Base-by-base conservation (phyloP, 1,139 yeast species). In the Suhomyces chickasaworum region DNA sequence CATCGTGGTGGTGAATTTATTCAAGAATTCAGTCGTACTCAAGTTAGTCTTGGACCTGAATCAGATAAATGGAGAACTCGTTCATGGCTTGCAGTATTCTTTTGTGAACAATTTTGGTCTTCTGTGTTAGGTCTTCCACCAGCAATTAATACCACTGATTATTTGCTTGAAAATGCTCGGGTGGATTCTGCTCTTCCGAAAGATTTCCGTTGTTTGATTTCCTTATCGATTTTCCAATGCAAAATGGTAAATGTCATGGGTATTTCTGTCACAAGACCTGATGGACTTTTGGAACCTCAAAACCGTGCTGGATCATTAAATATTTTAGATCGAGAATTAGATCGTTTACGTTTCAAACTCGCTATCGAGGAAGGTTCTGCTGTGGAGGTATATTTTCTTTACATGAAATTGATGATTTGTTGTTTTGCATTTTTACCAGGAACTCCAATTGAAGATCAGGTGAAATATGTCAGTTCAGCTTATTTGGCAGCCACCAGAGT, bases 21-120 rank as follows among this genome's bases (percentile, higher is more conserved):
- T 54, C 84, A 86, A 54, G 98, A 91, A 60, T 91, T 91, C 57
- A 85, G 95, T 9, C 77, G 98, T 57, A 88, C 93, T 22, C 98
- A 91, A 62, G 95, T 88, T 3, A 80, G 89, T 35, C 73, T 90
- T 61, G 80, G 79, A 5, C 95, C 95, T 0, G 90, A 90, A 65
- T 93, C 97, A 3, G 97, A 89, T 56, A 84, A 84, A 61, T 91
- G 97, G 97, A 77, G 98, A 63, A 89, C 97, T 1, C 75, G 97
- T 54, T 83, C 96, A 1, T 91, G 97, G 97, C 70, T 89, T 30
- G 90, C 95, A 0, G 85, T 89, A 3, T 91, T 88, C 63, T 86
- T 90, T 60, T 78, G 89, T 47, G 97, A 90, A 61, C 95, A 89
- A 55, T 87, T 90, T 59, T 89, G 96, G 95, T 86, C 95, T 12